phyloP scores from a whole-genome alignment of 306 rosid genomes.

The Dryas drummondii region DNA sequence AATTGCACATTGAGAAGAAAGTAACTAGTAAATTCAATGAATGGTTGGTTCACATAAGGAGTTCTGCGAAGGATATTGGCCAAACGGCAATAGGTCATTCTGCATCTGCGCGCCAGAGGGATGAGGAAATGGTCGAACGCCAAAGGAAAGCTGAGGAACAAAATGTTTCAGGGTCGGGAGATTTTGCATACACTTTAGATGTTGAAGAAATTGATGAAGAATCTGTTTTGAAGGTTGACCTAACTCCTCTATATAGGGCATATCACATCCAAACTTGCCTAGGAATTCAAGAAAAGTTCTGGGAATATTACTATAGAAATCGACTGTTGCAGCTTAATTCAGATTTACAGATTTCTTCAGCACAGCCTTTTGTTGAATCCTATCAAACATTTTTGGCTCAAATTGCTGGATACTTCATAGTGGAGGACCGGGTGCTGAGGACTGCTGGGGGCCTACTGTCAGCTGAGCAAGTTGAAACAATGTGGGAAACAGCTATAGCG shows the following conservation, averaged over 20 bases:
- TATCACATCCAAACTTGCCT: conserved; percentile 81
- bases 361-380: conserved; percentile 78
- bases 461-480: conserved; percentile 69
- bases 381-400: conserved; percentile 81
- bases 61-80: conserved; percentile 79
- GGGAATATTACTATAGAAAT: conserved; percentile 76
- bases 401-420: conserved; percentile 87
- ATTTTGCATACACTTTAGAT: conserved; percentile 54
- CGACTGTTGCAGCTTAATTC: conserved; percentile 85
- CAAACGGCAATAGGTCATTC: conserved; percentile 73
- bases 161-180: conserved; percentile 46
- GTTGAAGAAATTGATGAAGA: conserved; percentile 74
- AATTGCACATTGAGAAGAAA: conserved; percentile 75
- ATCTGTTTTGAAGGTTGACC: conserved; percentile 64
- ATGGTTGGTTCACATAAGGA: conserved; percentile 84
- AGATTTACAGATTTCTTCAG: conserved; percentile 73
- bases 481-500: conserved; percentile 80
- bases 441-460: conserved; percentile 68
- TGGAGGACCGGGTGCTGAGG: conserved; percentile 82
- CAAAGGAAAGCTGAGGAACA: conserved; percentile 68
- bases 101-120: conserved; percentile 71
- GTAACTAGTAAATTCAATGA: conserved; percentile 78
- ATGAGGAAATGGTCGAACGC: conserved; percentile 67
- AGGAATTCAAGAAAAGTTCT: conserved; percentile 78
- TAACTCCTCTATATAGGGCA: conserved; percentile 90